Evolutionary conservation across 78 protist genomes (phyloP).

Genomic region (Creolimax fragrantissima): DNA sequence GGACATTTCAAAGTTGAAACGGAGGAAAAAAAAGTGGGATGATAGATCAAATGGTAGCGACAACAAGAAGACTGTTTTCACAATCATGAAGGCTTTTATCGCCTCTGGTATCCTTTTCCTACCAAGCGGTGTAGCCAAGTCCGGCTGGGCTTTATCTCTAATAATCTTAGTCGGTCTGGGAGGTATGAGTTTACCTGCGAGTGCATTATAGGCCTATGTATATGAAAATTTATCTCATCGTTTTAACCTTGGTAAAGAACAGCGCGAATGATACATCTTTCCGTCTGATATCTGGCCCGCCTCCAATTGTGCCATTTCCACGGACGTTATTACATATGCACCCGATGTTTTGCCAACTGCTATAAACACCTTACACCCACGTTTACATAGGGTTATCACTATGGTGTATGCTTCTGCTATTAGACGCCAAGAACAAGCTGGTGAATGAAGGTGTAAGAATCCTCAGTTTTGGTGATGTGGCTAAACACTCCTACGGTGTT

Average conservation of each 20-base stretch:
- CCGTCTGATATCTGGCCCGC: too few relatives aligned
- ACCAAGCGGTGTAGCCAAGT: not conserved
- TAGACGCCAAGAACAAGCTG: not conserved
- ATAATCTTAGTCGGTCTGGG: not conserved
- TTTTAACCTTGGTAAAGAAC: too few relatives aligned
- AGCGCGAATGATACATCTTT: too few relatives aligned
- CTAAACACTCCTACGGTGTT: not conserved
- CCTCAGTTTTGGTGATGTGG: constrained; percentile 2
- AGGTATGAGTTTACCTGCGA: not conserved
- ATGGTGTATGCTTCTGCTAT: not conserved
- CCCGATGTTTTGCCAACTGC: too few relatives aligned
- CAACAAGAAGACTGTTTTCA: not conserved
- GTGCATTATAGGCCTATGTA: too few relatives aligned
- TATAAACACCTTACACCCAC: not conserved
- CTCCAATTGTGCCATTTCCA: too few relatives aligned
- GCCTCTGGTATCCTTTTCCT: constrained; percentile 1
- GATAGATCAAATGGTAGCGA: not conserved
- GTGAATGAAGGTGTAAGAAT: not conserved
- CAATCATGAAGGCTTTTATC: constrained; percentile 11
- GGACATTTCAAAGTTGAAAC: not conserved
- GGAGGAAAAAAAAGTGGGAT: not conserved
- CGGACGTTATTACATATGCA: too few relatives aligned
- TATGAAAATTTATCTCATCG: too few relatives aligned
- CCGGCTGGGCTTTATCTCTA: not conserved
- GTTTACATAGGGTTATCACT: not conserved